A percentile compares a stretch with the other conserved stretches of the same genome.
phyloP scores from a whole-genome alignment of 495 filamentous ascomycete species.

The Xylaria nigripes region DNA sequence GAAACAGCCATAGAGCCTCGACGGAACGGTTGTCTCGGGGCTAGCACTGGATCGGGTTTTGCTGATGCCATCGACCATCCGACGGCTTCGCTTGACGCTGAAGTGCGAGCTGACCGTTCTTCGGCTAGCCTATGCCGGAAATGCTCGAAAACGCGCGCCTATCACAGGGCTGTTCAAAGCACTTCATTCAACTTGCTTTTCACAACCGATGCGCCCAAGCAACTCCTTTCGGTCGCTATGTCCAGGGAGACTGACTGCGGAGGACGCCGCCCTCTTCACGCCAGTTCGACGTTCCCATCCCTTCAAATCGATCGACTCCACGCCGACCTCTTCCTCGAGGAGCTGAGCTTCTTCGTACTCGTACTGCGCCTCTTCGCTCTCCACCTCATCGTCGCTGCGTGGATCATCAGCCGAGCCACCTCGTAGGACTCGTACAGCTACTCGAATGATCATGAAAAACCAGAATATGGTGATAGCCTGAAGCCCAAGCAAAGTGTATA shows the following conservation, averaged over 20 bases:
- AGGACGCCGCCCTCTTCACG: constrained; percentile 36
- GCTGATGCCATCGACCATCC: not conserved
- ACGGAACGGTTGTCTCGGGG: not conserved
- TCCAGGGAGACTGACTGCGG: constrained; percentile 55
- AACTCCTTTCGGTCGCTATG: constrained; percentile 68
- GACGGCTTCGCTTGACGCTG: not conserved
- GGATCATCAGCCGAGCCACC: constrained; percentile 77
- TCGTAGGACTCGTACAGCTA: constrained; percentile 66
- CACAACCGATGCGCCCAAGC: constrained; percentile 65
- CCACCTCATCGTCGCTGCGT: constrained; percentile 80
- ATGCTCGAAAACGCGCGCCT: not conserved
- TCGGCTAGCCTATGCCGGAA: not conserved
- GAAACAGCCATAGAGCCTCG: not conserved
- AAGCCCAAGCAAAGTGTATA: constrained; percentile 66
- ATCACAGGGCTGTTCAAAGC: not conserved
- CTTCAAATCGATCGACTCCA: constrained; percentile 51
- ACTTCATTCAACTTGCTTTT: constrained; percentile 50
- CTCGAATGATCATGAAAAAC: constrained; percentile 79
- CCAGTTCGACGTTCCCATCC: constrained; percentile 41
- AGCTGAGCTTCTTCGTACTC: constrained; percentile 41
- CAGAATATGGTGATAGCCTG: constrained; percentile 76
- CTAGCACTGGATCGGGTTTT: not conserved
- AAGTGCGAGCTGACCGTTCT: not conserved
- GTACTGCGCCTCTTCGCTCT: constrained; percentile 46
- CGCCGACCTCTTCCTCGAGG: constrained; percentile 58